Base-by-base conservation (phyloP, 805 yeast species). In the Teunomyces stri region DNA sequence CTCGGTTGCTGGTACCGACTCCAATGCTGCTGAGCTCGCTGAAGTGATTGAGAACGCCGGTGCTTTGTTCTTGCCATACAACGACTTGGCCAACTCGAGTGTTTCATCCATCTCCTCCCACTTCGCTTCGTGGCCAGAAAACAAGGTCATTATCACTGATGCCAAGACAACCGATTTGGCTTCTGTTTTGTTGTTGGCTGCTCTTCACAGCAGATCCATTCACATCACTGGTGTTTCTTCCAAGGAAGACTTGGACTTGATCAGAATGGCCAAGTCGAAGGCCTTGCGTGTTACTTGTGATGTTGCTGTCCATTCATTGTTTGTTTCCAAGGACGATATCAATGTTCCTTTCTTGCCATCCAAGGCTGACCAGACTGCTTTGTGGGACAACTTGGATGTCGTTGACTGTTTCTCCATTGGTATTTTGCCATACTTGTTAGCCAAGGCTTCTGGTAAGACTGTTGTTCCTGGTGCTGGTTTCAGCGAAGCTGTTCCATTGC, bases 91-190 rank as follows among this genome's bases (percentile, higher is more conserved):
- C 45, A 77, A 78, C 59, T 76, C 80, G 58, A 85, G 84, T 60
- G 87, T 91, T 39, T 77, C 91, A n/a, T 77, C 86, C 29, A 85
- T 89, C 38, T 81, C 96, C 22, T 76, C 85, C 27, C 95, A 88
- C 58, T 82, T 90, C 59, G 82, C 84, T 52, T 72, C 81, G 30
- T 91, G 97, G 97, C 96, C 96, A 45, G 75, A 77, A 44, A 69
- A 69, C 59, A 90, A 89, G 72, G 92, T 94, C 50, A 85, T 92
- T 51, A 78, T 91, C 53, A 89, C 97, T 36, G 97, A 92, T 69
- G 97, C 98, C 43, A 84, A 81, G 65, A 84, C 92, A 21, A 87
- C 97, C 34, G 92, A 89, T 60, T 76, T 92, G 61, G 98, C 98
- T n/a, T 87, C 96, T 3, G 85, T 91, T 39, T 74, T 92, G 64